Conservation (phyloP, 2,329 filamentous ascomycete species). For the Parastagonospora nodorum region DNA sequence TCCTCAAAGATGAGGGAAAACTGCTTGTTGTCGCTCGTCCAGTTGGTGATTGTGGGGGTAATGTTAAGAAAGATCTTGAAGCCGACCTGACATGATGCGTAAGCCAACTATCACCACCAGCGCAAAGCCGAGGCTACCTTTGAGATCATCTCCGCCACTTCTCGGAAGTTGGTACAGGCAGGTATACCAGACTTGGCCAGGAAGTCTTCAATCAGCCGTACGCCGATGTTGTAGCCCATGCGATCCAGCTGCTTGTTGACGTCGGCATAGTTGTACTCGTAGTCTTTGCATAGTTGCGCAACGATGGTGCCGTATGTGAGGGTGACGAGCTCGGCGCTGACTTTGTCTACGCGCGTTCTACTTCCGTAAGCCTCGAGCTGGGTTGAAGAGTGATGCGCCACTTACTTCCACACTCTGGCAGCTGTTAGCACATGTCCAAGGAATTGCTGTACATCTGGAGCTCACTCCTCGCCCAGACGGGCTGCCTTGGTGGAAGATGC, state of each 20-base stretch:
- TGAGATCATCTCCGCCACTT: slow-evolving; percentile 95
- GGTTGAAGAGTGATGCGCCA: slow-evolving; percentile 22
- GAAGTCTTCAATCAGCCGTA: slow-evolving; percentile 96
- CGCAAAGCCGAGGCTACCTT: slow-evolving; percentile 61
- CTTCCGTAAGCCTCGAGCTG: slow-evolving; percentile 26
- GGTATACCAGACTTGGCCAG: slow-evolving; percentile 92
- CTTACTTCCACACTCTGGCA: slow-evolving; percentile 89
- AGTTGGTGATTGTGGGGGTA: slow-evolving; percentile 89
- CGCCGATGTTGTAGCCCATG: slow-evolving; percentile 98
- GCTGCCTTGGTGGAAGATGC: slow-evolving; percentile 64
- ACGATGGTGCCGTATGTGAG: slow-evolving; percentile 98
- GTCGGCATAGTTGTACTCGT: slow-evolving; percentile 89
- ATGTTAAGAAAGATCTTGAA: slow-evolving; percentile 99
- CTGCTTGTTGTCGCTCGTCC: slow-evolving; percentile 94
- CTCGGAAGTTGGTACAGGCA: slow-evolving; percentile 87
- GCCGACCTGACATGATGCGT: slow-evolving; percentile 68
- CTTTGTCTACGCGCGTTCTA: slow-evolving; percentile 94
- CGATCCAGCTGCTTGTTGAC: slow-evolving; percentile 98
- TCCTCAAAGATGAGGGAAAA: slow-evolving; percentile 97
- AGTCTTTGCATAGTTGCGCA: slow-evolving; percentile 94
- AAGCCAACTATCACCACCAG: slow-evolving; percentile 5
- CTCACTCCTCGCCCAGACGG: slow-evolving; percentile 76
- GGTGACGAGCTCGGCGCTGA: slow-evolving; percentile 96
- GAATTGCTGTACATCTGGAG: slow-evolving; percentile 26
- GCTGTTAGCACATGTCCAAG: slow-evolving; percentile 40